Base-by-base conservation (phyloP, 176 grass and related monocot genomes). In the Stipa capillata region DNA sequence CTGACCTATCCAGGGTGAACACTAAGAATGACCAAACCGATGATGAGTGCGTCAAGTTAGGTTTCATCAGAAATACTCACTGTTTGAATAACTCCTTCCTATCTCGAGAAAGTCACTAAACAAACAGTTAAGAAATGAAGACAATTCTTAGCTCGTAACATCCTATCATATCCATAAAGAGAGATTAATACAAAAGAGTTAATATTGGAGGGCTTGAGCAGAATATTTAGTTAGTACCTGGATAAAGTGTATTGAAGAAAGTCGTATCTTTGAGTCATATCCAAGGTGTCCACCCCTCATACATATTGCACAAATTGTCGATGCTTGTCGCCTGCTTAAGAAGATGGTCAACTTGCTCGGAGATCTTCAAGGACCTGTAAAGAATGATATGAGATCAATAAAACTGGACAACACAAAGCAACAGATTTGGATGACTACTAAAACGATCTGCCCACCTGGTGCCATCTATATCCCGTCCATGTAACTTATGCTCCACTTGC, bases 281-380 rank as follows among this genome's bases (percentile, higher is more conserved):
- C 95, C 95, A 97, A 58, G 95, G 95, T 49, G 95, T 97, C 95
- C 95, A 97, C 57, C 95, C 95, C 85, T 97, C 95, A 78, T 97
- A 97, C 92, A 97, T 97, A 93, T 94, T 94, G 84, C 95, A 94
- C 73, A 97, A 90, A 74, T 97, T 97, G 83, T 97, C 92, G 11
- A 97, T 90, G 67, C 70, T 94, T 78, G 91, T 94, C 31, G 95
- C 89, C 77, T 94, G 95, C 84, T 90, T 97, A 70, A 97, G 73
- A 85, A 97, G 95, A 86, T 85, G 55, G 37, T 97, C 95, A 21
- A 97, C 95, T 87, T 92, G 91, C 87, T 97, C 95, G 18, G 89
- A 72, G 82, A 92, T 85, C 34, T 87, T 83, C 80, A 86, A 79
- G 66, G 87, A 92, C 73, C 95, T 97, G 73, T 15, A 69, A 77